phyloP scores from a whole-genome alignment of 1,284 basidiomycete species.

The Inonotus hispidus region DNA sequence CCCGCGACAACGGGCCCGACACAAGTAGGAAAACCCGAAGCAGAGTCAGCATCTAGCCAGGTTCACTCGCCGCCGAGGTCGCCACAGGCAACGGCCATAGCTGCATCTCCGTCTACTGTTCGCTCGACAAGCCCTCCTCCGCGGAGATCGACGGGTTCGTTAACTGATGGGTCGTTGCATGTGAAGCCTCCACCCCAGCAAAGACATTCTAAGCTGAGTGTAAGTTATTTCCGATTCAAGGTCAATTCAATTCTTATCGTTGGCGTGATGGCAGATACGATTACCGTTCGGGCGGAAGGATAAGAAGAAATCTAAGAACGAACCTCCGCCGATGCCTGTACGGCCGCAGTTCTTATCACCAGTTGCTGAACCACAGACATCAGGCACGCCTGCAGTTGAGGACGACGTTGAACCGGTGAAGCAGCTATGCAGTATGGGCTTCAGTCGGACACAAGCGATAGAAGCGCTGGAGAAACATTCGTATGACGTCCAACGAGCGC shows the following conservation, averaged over 20 bases:
- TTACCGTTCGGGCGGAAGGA: constrained; percentile 74
- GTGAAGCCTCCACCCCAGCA: constrained; percentile 43
- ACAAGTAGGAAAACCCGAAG: background rate
- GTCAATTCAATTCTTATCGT: constrained; percentile 17
- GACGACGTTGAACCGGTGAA: constrained; percentile 78
- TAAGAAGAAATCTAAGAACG: constrained; percentile 46
- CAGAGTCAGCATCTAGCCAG: constrained; percentile 1
- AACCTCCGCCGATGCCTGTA: constrained; percentile 37
- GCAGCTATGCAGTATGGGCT: constrained; percentile 77
- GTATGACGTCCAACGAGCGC: constrained; percentile 68
- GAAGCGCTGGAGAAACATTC: constrained; percentile 68
- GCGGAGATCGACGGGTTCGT: constrained; percentile 52
- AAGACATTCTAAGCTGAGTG: constrained; percentile 68
- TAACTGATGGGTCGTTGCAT: constrained; percentile 40
- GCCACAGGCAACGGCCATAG: constrained; percentile 31
- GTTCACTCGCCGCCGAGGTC: constrained; percentile 28
- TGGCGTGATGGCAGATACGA: constrained; percentile 47
- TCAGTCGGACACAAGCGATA: constrained; percentile 72
- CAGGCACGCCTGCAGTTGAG: constrained; percentile 49
- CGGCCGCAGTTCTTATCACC: constrained; percentile 37
- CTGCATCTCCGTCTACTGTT: constrained; percentile 27
- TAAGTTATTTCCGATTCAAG: constrained; percentile 35
- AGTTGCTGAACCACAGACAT: constrained; percentile 39
- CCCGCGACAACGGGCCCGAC: constrained; percentile 14
- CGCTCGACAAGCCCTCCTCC: constrained; percentile 40